Evolutionary conservation across 2,329 filamentous ascomycete species (phyloP).

Genomic region (Talaromyces sp.): DNA sequence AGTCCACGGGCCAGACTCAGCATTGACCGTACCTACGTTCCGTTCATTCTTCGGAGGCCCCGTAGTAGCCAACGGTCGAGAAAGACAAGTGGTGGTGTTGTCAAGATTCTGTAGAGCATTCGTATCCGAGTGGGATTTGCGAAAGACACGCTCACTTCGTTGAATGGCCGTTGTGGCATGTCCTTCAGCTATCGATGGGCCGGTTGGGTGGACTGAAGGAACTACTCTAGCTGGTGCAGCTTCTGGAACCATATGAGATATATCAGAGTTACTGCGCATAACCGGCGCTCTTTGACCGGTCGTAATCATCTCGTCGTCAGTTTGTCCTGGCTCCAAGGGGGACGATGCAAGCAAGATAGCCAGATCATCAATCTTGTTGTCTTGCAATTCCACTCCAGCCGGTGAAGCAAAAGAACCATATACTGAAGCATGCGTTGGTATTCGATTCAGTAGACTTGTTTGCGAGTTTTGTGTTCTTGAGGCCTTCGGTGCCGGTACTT

Average conservation of each 20-base stretch:
- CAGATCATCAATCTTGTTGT: background rate
- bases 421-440: conserved; percentile 16
- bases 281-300: background rate
- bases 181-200: background rate
- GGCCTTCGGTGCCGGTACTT: conserved; percentile 3
- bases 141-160: conserved; percentile 21
- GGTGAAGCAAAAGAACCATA: conserved; percentile 14
- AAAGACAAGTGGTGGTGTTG: conserved; percentile 11
- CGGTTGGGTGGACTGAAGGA: background rate
- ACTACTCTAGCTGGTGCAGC: background rate
- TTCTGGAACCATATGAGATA: conserved; percentile 12
- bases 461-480: conserved; percentile 10
- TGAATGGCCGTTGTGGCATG: background rate
- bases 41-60: conserved; percentile 22
- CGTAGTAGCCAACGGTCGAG: conserved; percentile 20
- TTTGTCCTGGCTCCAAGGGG: background rate
- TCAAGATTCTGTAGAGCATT: conserved; percentile 26
- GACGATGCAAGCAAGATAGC: background rate
- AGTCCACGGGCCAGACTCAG: conserved; percentile 41
- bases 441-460: conserved; percentile 8
- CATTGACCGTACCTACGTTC: conserved; percentile 19
- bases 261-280: conserved; percentile 17
- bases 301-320: background rate
- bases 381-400: conserved; percentile 11
- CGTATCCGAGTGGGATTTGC: conserved; percentile 37